These are phyloP conservation scores for Fraxinus ornus DNA, from an alignment of 305 asterid species.

Conservation along the genomic window DNA sequence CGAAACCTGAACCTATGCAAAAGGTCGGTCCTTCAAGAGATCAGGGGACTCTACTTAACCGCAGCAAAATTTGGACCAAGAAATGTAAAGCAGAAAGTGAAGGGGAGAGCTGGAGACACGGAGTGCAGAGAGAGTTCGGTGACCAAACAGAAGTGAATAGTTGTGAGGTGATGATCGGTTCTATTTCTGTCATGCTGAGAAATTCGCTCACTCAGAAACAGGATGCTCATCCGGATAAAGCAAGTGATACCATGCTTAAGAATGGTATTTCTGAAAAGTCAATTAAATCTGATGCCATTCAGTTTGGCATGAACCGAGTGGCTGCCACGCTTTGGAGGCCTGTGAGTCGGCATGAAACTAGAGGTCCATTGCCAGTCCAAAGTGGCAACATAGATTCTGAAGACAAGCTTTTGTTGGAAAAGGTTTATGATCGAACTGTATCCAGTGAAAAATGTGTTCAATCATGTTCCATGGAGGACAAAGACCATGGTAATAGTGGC, in stretches of 20 bases:
- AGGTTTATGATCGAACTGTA: conserved; percentile 34
- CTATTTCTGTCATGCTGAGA: conserved; percentile 61
- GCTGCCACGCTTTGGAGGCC: conserved; percentile 53
- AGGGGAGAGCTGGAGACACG: conserved; percentile 34
- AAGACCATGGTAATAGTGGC: conserved; percentile 26
- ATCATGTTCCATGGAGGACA: conserved; percentile 30
- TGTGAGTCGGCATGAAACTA: conserved; percentile 45
- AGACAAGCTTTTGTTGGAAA: conserved; percentile 25
- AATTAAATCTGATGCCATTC: conserved; percentile 35
- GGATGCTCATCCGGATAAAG: conserved; percentile 28
- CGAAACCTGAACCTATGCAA: conserved; percentile 50
- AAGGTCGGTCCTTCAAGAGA: conserved; percentile 53
- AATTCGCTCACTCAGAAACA: conserved; percentile 33
- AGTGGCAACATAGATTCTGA: conserved; percentile 30
- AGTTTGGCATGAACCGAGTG: conserved; percentile 34
- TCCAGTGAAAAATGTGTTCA: conserved; percentile 38
- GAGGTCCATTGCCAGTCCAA: conserved; percentile 27
- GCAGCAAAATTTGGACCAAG: conserved; percentile 73
- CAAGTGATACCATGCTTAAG: conserved; percentile 26
- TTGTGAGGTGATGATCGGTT: conserved; percentile 74
- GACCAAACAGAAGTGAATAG: conserved; percentile 44
- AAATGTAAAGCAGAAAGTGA: conserved; percentile 47
- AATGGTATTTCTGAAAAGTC: conserved; percentile 37
- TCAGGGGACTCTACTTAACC: conserved; percentile 31
- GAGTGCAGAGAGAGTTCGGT: conserved; percentile 34